These are phyloP conservation scores for Cucurbita ficifolia DNA, from an alignment of 306 rosid genomes.

Conservation along the genomic window DNA sequence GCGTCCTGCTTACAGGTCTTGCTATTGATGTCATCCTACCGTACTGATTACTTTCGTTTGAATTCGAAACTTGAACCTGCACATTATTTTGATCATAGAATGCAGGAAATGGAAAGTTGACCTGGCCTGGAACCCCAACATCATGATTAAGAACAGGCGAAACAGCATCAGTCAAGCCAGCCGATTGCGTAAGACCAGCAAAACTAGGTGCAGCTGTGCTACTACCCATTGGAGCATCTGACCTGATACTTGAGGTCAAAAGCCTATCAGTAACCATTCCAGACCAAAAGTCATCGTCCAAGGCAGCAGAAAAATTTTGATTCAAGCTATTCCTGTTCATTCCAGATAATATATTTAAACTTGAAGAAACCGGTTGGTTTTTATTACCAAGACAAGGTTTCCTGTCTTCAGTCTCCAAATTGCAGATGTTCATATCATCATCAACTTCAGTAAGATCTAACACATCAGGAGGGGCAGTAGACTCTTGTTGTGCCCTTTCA, in stretches of 20 bases:
- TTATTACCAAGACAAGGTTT: constrained; percentile 29
- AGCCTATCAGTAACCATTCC: constrained; percentile 9
- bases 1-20: constrained; percentile 31
- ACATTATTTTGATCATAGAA: constrained; percentile 30
- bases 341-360: constrained; percentile 12
- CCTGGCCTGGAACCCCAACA: constrained; percentile 26
- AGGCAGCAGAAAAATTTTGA: constrained; percentile 24
- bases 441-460: constrained; percentile 65
- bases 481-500: constrained; percentile 31
- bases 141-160: constrained; percentile 36
- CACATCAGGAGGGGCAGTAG: constrained; percentile 15
- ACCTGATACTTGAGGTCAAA: constrained; percentile 8
- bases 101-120: constrained; percentile 16
- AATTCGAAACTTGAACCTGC: constrained; percentile 26
- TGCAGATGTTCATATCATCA: constrained; percentile 29
- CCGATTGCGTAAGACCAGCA: constrained; percentile 13
- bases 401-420: constrained; percentile 30
- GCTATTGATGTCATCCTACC: constrained; percentile 29
- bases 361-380: constrained; percentile 11
- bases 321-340: constrained; percentile 9
- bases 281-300: constrained; percentile 37
- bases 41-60: constrained; percentile 26
- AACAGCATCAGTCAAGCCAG: constrained; percentile 23
- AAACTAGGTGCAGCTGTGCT: constrained; percentile 8
- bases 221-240: constrained; percentile 24